These are phyloP conservation scores for Solanum hybrid DNA, from an alignment of 305 asterid genomes.

Conservation along the genomic window DNA sequence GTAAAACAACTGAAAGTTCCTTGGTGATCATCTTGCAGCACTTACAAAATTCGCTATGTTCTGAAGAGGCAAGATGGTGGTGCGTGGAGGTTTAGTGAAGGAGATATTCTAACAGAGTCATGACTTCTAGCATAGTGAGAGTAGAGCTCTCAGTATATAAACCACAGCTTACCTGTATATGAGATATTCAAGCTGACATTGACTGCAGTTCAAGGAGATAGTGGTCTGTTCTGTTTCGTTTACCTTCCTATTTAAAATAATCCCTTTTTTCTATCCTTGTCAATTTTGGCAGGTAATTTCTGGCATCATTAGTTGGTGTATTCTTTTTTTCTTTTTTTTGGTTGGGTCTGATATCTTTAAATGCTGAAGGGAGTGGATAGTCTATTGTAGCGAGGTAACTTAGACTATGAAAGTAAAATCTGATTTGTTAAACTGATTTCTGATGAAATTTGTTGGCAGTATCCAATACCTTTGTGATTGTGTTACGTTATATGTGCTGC, in stretches of 20 bases:
- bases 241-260: not conserved
- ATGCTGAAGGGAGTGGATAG: not conserved
- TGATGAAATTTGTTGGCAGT: not conserved
- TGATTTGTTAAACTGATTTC: not conserved
- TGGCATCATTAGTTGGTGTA: not conserved
- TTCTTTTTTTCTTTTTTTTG: not conserved
- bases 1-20: not conserved
- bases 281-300: constrained; percentile 1
- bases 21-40: constrained; percentile 45
- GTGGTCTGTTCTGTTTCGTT: not conserved
- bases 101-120: constrained; percentile 46
- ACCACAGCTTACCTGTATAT: constrained; percentile 10
- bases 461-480: not conserved
- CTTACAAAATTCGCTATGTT: constrained; percentile 64
- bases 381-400: not conserved
- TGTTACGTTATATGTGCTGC: not conserved
- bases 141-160: constrained; percentile 2
- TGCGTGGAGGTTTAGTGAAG: constrained; percentile 81
- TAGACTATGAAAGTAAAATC: not conserved
- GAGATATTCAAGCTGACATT: constrained; percentile 3
- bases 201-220: not conserved
- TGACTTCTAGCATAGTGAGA: constrained; percentile 19
- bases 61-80: constrained; percentile 77
- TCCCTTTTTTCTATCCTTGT: not conserved
- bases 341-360: not conserved